Base-by-base conservation (phyloP, 2,329 filamentous ascomycete genomes). In the Raffaelea albimanens region DNA sequence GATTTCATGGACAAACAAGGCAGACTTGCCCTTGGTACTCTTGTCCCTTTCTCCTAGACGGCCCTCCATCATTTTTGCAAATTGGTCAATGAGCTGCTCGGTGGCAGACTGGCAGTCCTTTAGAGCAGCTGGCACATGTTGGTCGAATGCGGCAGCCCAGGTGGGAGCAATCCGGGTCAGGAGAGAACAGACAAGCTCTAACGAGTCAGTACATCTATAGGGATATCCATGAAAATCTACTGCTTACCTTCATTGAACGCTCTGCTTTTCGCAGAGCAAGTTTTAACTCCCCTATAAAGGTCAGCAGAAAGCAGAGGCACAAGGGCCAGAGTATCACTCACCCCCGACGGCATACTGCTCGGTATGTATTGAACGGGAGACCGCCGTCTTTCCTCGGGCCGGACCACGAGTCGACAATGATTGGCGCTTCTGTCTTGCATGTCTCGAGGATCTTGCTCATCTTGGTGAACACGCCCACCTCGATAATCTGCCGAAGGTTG, bases 71-170 rank as follows among this genome's bases (percentile, higher is more conserved):
- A 49, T 40, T 7, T 50, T 19, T 8, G 59, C 56, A 47, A 66
- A 64, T 3, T 49, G 19, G 0, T 52, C 39, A 1, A 64, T 19
- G 4, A 51, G 48, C 4, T 46, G 34, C 11, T 50, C 48, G 3
- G 56, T 42, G 4, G 53, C 50, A 1, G 38, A 33, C 3, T 48
- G 56, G 16, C 60, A 57, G 3, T 21, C 18, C 7, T 55, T 40
- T 2, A 65, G 44, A 2, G 49, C 25, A 1, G 43, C 34, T 0
- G 61, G 60, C 4, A 63, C 13, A 5, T 44, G 50, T 2, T 36
- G 38, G 18, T 57, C 52, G 33, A 65, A 63, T 11, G 54, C 48
- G 9, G 45, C 48, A 18, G 62, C 60, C 63, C 62, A 65, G 11
- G 51, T 47, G 18, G 46, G 52, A 1, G 55, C 54, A 14, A 48